Base-by-base conservation (phyloP, 345 rosid genomes). In the Eucalyptus pauciflora region DNA sequence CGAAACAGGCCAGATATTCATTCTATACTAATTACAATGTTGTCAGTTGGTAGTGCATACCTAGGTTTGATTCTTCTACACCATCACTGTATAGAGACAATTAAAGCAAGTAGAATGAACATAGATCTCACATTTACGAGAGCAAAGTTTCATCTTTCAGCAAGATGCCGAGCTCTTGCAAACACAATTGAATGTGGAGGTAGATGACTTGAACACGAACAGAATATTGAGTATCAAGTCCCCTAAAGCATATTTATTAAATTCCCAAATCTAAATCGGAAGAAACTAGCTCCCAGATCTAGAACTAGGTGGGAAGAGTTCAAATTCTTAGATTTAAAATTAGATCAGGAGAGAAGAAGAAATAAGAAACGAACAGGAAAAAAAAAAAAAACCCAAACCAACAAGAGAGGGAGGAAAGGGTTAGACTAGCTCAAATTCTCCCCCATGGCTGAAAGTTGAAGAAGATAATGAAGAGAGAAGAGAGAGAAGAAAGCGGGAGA, bases 191-290 rank as follows among this genome's bases (percentile, higher is more conserved):
- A 56, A 56, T 6, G 13, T 56, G 62, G 62, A 56, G 62, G 27
- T 24, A 56, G 29, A 56, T 24, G 62, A 9, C 62, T 56, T 56
- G 27, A 9, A 56, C 29, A 56, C 6, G 6, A 56, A 56, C 13
- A 56, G 0, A 22, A 10, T 56, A 24, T 6, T 10, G 0, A 10
- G 62, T 4, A 56, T 22, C 13, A 56, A 56, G 29, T 56, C 0
- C 62, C 62, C 62, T 13, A 10, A 22, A 56, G 29, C 12, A 56
- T 10, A 24, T 56, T 56, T 56, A 24, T 56, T 24, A 9, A 56
- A 56, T 25, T 56, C 29, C 62, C 13, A 56, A 56, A 10, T 56
- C 29, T 22, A 56, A 25, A 56, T 24, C 1, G 6, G 1, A 56
- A 56, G 13, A 56, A 22, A 25, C 12, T 56, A 22, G 13, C 62